Evolutionary conservation across 2,329 filamentous ascomycete species (phyloP), one percentile per base, ranked within the genome.

Genomic region (Fusarium subtropicale): DNA sequence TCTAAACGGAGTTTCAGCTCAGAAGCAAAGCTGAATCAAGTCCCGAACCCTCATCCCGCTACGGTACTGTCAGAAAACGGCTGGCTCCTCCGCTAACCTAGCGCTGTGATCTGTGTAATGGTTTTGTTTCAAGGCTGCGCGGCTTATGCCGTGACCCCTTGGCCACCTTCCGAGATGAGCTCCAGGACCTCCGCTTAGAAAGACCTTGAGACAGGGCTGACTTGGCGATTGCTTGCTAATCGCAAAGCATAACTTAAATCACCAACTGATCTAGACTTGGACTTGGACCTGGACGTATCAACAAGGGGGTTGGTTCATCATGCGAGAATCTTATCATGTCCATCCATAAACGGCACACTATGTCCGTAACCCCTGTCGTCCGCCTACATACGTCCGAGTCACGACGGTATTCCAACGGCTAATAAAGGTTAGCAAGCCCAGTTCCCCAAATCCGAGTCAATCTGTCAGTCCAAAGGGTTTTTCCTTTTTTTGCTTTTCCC

Each of bases 71-170:
- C 45, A 53, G 34, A 64, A 68, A 56, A 58, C 53, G 53, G 56
- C 53, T 45, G 48, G 48, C 39, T 41, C 50, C 45, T 59, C 56
- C 57, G 56, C 56, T 39, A 51, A 26, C 34, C 24, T 69, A 69
- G 66, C 44, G 53, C 31, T 34, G 41, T 60, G 26, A 36, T 48
- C 33, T 39, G 42, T 60, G 52, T 45, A 39, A 44, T 65, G 50
- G 38, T 46, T 52, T 54, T 66, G 66, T 63, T 69, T 69, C 61
- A 69, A 61, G 65, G 45, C 52, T 69, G 53, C 41, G n/a, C 42
- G 26, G 47, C 36, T 47, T 42, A 65, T 60, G 55, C 60, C 41
- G 24, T 16, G 51, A 53, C 54, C 41, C 60, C 47, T 39, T 20
- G 36, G 9, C 45, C 24, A 24, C 33, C 34, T 45, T 48, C 33